A percentile compares a stretch with the other conserved stretches of the same genome.
These are phyloP conservation scores for Medicago truncatula DNA, from an alignment of 306 rosid genomes.

Conservation along the genomic window DNA sequence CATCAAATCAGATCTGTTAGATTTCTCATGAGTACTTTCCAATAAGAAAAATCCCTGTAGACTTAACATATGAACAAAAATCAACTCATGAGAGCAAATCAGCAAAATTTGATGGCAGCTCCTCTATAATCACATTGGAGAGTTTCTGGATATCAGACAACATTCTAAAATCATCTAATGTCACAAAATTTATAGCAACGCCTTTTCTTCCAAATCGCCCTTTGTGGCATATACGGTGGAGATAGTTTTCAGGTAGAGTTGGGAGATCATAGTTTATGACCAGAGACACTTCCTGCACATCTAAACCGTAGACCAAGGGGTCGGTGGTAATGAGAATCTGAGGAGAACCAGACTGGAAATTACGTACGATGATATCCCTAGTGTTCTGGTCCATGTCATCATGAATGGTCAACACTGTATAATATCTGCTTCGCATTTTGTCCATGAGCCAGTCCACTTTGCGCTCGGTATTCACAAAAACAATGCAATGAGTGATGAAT, in stretches of 20 bases:
- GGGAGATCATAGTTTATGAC: not conserved
- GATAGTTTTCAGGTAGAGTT: not conserved
- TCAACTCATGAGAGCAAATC: too few species aligned
- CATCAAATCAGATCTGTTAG: not conserved
- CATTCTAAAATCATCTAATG: not conserved
- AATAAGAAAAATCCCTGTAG: not conserved
- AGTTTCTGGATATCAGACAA: not conserved
- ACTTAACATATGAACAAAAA: too few species aligned
- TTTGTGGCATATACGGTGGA: not conserved
- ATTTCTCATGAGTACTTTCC: not conserved
- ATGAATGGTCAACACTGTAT: not conserved
- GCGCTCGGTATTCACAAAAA: not conserved
- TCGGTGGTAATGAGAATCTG: not conserved
- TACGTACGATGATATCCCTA: not conserved
- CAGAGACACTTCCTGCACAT: not conserved
- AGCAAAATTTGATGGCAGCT: not conserved
- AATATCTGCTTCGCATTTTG: not conserved
- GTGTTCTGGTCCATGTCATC: not conserved
- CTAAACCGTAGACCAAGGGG: not conserved
- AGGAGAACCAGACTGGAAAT: not conserved
- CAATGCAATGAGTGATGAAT: not conserved
- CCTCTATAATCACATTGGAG: not conserved
- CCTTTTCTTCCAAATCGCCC: not conserved
- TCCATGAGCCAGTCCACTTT: not conserved
- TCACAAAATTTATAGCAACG: not conserved